These are phyloP conservation scores for Crataegus laevigata DNA, from an alignment of 306 rosid genomes.

Conservation along the genomic window DNA sequence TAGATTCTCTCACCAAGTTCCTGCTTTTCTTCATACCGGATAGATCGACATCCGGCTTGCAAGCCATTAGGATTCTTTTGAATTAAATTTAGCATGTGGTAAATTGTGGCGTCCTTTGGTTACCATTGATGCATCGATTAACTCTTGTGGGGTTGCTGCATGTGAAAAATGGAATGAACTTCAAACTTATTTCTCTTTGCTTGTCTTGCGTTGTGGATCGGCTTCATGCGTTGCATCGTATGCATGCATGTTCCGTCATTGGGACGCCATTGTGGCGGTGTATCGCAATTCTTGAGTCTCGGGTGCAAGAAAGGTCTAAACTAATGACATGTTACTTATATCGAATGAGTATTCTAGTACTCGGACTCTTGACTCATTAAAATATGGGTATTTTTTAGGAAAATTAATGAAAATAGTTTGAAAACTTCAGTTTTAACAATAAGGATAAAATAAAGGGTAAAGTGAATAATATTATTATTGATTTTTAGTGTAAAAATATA, in stretches of 20 bases:
- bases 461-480: too few relatives aligned
- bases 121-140: neutral
- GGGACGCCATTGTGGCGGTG: neutral
- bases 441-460: too few relatives aligned
- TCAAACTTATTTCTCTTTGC: neutral
- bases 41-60: slow-evolving; percentile 26
- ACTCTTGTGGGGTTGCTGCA: neutral
- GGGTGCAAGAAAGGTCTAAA: too few relatives aligned
- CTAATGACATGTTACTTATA: too few relatives aligned
- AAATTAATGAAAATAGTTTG: too few relatives aligned
- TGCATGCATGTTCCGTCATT: neutral
- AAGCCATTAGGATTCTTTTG: slow-evolving; percentile 50
- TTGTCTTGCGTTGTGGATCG: neutral
- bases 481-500: too few relatives aligned
- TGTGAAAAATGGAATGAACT: neutral
- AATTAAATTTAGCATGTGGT: slow-evolving; percentile 5
- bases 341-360: too few relatives aligned
- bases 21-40: slow-evolving; percentile 36
- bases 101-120: neutral
- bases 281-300: too few relatives aligned
- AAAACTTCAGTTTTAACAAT: too few relatives aligned
- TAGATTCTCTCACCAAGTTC: slow-evolving; percentile 61
- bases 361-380: too few relatives aligned
- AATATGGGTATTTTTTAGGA: too few relatives aligned
- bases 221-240: neutral